Evolutionary conservation across 257 asterid genomes (phyloP).

Genomic region (Solanum sitiens): DNA sequence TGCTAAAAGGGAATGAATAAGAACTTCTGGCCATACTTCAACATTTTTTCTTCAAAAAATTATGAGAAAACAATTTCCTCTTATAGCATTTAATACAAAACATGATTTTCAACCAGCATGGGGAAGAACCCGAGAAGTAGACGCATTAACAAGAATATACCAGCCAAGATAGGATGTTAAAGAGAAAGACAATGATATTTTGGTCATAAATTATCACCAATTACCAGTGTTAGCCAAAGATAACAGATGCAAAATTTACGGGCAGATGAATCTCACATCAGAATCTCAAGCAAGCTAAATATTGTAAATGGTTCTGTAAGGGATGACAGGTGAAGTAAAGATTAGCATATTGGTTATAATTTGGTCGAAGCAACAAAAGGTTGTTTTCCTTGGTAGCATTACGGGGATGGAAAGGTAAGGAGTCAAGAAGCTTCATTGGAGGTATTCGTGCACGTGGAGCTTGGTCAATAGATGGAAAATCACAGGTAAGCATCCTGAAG

Average conservation of each 20-base stretch:
- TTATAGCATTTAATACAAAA: not conserved
- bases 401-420: not conserved
- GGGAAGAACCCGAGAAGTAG: not conserved
- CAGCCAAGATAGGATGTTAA: not conserved
- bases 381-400: not conserved
- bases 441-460: not conserved
- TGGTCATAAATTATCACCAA: not conserved
- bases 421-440: not conserved
- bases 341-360: not conserved
- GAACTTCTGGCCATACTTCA: not conserved
- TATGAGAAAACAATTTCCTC: not conserved
- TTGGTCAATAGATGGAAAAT: not conserved
- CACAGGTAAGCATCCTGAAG: not conserved
- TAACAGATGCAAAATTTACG: not conserved
- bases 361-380: not conserved
- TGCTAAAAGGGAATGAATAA: not conserved
- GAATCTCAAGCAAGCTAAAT: not conserved
- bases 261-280: not conserved
- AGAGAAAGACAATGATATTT: not conserved
- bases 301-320: not conserved
- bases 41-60: not conserved
- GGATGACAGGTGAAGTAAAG: not conserved
- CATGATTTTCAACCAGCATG: not conserved
- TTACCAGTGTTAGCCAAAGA: not conserved
- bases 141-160: not conserved